These are phyloP conservation scores for Mycena olivaceomarginata DNA, from an alignment of 768 basidiomycete genomes.

Conservation along the genomic window DNA sequence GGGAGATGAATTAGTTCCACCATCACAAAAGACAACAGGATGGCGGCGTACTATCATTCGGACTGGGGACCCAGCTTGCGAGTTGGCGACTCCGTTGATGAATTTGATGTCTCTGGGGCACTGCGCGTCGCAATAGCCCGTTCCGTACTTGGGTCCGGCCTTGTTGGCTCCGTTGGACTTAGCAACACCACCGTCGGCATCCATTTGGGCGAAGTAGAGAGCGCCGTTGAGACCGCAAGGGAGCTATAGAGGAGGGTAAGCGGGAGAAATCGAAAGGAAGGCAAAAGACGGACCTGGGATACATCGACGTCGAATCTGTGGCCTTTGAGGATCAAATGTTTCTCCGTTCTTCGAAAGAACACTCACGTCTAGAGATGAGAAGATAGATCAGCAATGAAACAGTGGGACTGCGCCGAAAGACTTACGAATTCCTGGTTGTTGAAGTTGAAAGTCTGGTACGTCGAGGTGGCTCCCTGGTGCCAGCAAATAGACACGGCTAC, in stretches of 20 bases:
- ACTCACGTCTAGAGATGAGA: slow-evolving; percentile 11
- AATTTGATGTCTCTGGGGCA: slow-evolving; percentile 79
- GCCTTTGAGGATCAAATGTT: background rate
- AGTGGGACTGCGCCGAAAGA: background rate
- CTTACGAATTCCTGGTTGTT: slow-evolving; percentile 57
- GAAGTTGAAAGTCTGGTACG: slow-evolving; percentile 67
- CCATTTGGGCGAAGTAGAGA: slow-evolving; percentile 77
- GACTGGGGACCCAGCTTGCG: slow-evolving; percentile 24
- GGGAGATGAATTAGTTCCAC: background rate
- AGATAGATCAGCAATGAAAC: background rate
- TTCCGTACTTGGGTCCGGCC: slow-evolving; percentile 73
- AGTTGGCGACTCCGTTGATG: slow-evolving; percentile 66
- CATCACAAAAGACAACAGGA: background rate
- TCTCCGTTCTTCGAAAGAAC: background rate
- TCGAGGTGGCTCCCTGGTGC: slow-evolving; percentile 60
- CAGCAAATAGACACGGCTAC: slow-evolving; percentile 65
- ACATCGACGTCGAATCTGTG: slow-evolving; percentile 75
- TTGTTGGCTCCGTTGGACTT: slow-evolving; percentile 67
- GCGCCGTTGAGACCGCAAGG: slow-evolving; percentile 55
- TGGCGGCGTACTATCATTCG: slow-evolving; percentile 30
- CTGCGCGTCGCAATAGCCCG: slow-evolving; percentile 51
- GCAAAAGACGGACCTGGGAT: slow-evolving; percentile 54
- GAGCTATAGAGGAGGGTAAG: slow-evolving; percentile 48
- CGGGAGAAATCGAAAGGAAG: background rate
- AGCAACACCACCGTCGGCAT: slow-evolving; percentile 70